Evolutionary conservation across 352 stramenopile species (phyloP).

Genomic region (Lagenidium giganteum): DNA sequence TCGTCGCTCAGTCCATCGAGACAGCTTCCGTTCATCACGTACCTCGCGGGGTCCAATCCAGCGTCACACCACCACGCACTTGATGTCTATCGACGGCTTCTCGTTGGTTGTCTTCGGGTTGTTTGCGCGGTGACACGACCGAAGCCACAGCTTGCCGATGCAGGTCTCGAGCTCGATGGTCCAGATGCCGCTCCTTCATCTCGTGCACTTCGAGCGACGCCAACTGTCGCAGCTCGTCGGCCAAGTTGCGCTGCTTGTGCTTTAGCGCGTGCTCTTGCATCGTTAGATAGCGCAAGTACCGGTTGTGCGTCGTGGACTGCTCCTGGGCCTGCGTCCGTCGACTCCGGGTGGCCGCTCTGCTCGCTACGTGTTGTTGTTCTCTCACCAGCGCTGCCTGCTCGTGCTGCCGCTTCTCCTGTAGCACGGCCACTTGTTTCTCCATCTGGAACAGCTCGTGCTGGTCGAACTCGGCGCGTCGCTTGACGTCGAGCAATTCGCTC

Average conservation of each 20-base stretch:
- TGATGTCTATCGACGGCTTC: no score
- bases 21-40: no score
- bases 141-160: no score
- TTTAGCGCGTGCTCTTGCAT: slow-evolving; percentile 20
- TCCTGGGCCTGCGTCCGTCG: slow-evolving; percentile 3
- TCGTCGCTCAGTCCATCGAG: no score
- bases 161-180: not conserved
- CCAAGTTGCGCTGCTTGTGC: slow-evolving; percentile 28
- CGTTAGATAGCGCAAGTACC: slow-evolving; percentile 17
- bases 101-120: no score
- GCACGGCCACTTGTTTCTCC: slow-evolving; percentile 19
- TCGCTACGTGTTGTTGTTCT: slow-evolving; percentile 6
- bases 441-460: slow-evolving; percentile 22
- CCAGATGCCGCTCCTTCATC: slow-evolving; percentile 23
- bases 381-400: no score
- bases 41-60: no score
- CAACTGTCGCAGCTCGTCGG: slow-evolving; percentile 27
- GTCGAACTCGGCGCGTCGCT: slow-evolving; percentile 18
- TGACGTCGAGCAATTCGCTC: slow-evolving; percentile 4
- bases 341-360: slow-evolving; percentile 1
- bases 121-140: no score
- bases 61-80: no score
- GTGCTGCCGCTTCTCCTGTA: slow-evolving; percentile 27
- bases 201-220: slow-evolving; percentile 29
- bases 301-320: slow-evolving; percentile 7